phyloP scores from a whole-genome alignment of 2,329 filamentous ascomycete species.

The Penicillium sp. region DNA sequence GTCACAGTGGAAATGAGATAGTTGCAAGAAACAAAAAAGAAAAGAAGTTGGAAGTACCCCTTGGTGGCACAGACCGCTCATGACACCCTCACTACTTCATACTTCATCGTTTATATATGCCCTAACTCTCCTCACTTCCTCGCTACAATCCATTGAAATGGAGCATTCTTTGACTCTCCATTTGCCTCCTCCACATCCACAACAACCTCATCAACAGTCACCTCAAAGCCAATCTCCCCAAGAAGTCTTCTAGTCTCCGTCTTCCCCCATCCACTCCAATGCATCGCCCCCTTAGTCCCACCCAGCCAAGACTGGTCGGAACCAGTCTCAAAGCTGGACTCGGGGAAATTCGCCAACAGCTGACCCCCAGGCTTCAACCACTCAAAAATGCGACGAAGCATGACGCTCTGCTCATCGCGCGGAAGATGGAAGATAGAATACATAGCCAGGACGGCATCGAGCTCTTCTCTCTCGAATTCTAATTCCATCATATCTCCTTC shows the following conservation, averaged over 20 bases:
- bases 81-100: background rate
- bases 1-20: too few relatives aligned
- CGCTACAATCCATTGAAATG: slow-evolving; percentile 24
- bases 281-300: slow-evolving; percentile 35
- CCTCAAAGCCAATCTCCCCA: slow-evolving; percentile 20
- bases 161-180: slow-evolving; percentile 11
- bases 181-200: slow-evolving; percentile 23
- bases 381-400: slow-evolving; percentile 47
- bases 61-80: background rate
- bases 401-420: slow-evolving; percentile 50
- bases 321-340: slow-evolving; percentile 17
- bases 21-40: background rate
- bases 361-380: slow-evolving; percentile 58
- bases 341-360: slow-evolving; percentile 53
- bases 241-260: slow-evolving; percentile 34
- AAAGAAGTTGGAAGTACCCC: background rate
- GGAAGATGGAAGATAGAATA: slow-evolving; percentile 61
- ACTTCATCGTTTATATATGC: background rate
- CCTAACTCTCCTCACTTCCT: slow-evolving; percentile 5
- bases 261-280: slow-evolving; percentile 45
- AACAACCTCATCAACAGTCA: slow-evolving; percentile 24
- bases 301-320: slow-evolving; percentile 35
- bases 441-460: slow-evolving; percentile 56
- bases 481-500: slow-evolving; percentile 48
- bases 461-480: slow-evolving; percentile 34